Evolutionary conservation across 441 rosid species (phyloP).

Genomic region (Aleurites moluccanus): DNA sequence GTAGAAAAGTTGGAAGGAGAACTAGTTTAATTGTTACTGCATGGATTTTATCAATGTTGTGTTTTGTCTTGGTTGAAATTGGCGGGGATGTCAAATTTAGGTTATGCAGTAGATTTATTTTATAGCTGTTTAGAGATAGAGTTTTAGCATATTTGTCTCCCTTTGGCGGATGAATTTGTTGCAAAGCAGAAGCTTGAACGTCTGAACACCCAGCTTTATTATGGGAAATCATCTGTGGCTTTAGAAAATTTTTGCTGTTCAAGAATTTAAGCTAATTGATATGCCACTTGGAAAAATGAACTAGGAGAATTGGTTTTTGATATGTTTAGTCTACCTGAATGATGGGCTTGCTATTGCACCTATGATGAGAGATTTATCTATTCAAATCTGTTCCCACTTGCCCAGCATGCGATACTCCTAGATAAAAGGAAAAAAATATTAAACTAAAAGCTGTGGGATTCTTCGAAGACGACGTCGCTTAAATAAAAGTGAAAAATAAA

Average conservation of each 20-base stretch:
- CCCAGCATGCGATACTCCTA: too few species aligned
- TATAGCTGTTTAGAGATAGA: neutral
- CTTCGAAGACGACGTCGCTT: neutral
- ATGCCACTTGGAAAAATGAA: neutral
- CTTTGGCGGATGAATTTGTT: neutral
- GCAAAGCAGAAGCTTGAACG: neutral
- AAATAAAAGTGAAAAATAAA: neutral
- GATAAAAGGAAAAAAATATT: neutral
- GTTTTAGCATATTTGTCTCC: neutral
- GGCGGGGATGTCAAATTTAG: constrained; percentile 2
- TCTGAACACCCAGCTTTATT: neutral
- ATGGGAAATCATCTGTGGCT: neutral
- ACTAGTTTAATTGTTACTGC: neutral
- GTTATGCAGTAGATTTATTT: neutral
- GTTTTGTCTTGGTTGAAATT: neutral
- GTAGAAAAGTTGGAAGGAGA: neutral
- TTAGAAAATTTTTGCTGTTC: neutral
- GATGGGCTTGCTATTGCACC: too few species aligned
- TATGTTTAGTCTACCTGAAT: too few species aligned
- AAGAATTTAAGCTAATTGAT: neutral
- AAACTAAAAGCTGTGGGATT: neutral
- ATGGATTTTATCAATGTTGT: neutral
- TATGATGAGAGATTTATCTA: too few species aligned
- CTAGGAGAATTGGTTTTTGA: too few species aligned
- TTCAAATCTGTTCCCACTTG: too few species aligned